Evolutionary conservation across 2,329 filamentous ascomycete species (phyloP).

Genomic region (Orbilia javanica): DNA sequence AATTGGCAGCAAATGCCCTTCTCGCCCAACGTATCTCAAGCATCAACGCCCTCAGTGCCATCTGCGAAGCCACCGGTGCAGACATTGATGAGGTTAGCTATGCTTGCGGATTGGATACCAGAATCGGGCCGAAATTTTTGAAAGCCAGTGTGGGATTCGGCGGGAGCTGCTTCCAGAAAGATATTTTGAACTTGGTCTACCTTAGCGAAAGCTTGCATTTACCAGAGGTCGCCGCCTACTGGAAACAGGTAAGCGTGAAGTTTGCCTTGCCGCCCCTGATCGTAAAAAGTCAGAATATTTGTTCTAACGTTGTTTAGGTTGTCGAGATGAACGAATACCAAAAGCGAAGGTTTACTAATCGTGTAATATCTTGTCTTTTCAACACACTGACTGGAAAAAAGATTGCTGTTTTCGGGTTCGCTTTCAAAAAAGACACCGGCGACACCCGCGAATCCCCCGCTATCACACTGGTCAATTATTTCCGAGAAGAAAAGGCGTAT

Average conservation of each 20-base stretch:
- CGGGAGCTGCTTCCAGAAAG: conserved; percentile 85
- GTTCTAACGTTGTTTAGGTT: conserved; percentile 66
- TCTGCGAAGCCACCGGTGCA: conserved; percentile 81
- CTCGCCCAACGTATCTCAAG: conserved; percentile 83
- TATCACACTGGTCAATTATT: conserved; percentile 75
- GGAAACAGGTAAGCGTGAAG: conserved; percentile 69
- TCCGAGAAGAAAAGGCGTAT: conserved; percentile 75
- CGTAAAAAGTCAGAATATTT: background rate
- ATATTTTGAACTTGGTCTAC: conserved; percentile 80
- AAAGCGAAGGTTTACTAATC: conserved; percentile 75
- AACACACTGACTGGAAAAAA: conserved; percentile 79
- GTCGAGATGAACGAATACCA: conserved; percentile 83
- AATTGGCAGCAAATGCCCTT: conserved; percentile 83
- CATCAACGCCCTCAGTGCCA: conserved; percentile 83
- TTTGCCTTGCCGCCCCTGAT: background rate
- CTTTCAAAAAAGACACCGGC: conserved; percentile 83
- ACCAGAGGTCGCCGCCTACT: conserved; percentile 80
- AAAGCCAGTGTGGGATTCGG: conserved; percentile 83
- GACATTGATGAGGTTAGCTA: conserved; percentile 79
- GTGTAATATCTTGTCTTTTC: conserved; percentile 76
- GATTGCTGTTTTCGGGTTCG: conserved; percentile 78
- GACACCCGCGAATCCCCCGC: conserved; percentile 80
- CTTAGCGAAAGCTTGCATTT: conserved; percentile 78
- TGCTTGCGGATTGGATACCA: conserved; percentile 76
- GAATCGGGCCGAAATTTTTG: conserved; percentile 80